phyloP scores from a whole-genome alignment of 495 filamentous ascomycete genomes.

The Penicillium arizonense region DNA sequence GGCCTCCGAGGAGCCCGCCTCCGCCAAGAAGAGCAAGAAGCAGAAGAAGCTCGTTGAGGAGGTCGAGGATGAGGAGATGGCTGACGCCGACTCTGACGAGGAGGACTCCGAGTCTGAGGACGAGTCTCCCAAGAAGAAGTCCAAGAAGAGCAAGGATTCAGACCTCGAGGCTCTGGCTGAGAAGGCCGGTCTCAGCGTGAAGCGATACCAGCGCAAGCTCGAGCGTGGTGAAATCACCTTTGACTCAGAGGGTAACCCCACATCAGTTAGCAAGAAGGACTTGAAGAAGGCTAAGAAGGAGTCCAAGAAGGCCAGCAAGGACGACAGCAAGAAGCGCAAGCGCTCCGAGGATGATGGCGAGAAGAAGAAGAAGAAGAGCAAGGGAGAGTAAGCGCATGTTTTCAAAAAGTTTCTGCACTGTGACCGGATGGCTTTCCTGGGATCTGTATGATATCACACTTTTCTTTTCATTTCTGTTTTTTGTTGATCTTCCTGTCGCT shows the following conservation, averaged over 20 bases:
- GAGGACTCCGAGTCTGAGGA: slow-evolving; percentile 46
- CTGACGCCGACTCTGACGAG: slow-evolving; percentile 50
- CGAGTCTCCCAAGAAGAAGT: slow-evolving; percentile 35
- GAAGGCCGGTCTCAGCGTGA: slow-evolving; percentile 62
- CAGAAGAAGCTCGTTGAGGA: slow-evolving; percentile 55
- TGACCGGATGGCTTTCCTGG: slow-evolving; percentile 32
- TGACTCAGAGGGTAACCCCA: slow-evolving; percentile 54
- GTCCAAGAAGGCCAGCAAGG: slow-evolving; percentile 54
- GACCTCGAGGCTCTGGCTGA: slow-evolving; percentile 57
- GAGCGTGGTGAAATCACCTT: slow-evolving; percentile 66
- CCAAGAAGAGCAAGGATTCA: slow-evolving; percentile 49
- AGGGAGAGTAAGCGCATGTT: slow-evolving; percentile 41
- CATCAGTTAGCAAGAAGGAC: slow-evolving; percentile 70
- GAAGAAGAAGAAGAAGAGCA: slow-evolving; percentile 62
- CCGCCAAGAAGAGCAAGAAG: slow-evolving; percentile 49
- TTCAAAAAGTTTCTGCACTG: slow-evolving; percentile 31
- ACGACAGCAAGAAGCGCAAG: slow-evolving; percentile 57
- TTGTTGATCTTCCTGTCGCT: slow-evolving; percentile 25
- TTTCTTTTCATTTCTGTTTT: slow-evolving; percentile 24
- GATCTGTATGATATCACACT: slow-evolving; percentile 52
- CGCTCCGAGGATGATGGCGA: slow-evolving; percentile 47
- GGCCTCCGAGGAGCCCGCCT: slow-evolving; percentile 58
- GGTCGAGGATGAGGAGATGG: slow-evolving; percentile 55
- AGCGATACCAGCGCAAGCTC: slow-evolving; percentile 69
- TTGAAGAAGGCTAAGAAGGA: slow-evolving; percentile 72